Percentiles rank a stretch among this genome's conserved stretches.
Conservation (phyloP, 257 asterid genomes). For the Solanum corneliomulleri region DNA sequence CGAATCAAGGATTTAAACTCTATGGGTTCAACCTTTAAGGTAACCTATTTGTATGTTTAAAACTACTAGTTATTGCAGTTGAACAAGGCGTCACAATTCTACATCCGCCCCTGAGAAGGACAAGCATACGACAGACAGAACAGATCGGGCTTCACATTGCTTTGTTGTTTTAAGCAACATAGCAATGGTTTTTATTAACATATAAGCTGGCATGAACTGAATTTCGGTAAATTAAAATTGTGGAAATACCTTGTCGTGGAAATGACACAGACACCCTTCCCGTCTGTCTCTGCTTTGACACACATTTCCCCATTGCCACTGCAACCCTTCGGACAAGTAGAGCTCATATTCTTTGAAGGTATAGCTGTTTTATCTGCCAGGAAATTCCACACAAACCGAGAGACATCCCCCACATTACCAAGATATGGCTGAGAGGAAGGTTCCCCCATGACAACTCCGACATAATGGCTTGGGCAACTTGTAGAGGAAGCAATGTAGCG, state of each 20-base stretch:
- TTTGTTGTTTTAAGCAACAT: background rate
- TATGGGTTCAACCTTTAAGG: background rate
- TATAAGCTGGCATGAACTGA: background rate
- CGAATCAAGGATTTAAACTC: background rate
- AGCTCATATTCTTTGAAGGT: slow-evolving; percentile 35
- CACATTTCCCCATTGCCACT: slow-evolving; percentile 52
- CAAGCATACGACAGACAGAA: background rate
- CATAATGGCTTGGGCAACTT: slow-evolving; percentile 79
- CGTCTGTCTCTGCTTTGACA: slow-evolving; percentile 53
- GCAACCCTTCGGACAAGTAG: slow-evolving; percentile 64
- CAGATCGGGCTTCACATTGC: background rate
- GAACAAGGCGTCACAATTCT: background rate
- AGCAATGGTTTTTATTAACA: background rate
- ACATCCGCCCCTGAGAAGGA: background rate
- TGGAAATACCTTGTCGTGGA: slow-evolving; percentile 72
- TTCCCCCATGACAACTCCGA: slow-evolving; percentile 70
- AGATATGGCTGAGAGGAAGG: slow-evolving; percentile 63
- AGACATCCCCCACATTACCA: slow-evolving; percentile 58
- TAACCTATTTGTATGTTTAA: background rate
- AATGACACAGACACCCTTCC: slow-evolving; percentile 70
- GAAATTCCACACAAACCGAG: slow-evolving; percentile 88
- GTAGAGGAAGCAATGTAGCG: slow-evolving; percentile 65
- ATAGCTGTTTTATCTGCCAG: slow-evolving; percentile 72
- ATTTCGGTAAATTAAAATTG: background rate
- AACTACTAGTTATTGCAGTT: background rate